Conservation (phyloP, 768 basidiomycete genomes). For the Tricholoma hemisulphureum region DNA sequence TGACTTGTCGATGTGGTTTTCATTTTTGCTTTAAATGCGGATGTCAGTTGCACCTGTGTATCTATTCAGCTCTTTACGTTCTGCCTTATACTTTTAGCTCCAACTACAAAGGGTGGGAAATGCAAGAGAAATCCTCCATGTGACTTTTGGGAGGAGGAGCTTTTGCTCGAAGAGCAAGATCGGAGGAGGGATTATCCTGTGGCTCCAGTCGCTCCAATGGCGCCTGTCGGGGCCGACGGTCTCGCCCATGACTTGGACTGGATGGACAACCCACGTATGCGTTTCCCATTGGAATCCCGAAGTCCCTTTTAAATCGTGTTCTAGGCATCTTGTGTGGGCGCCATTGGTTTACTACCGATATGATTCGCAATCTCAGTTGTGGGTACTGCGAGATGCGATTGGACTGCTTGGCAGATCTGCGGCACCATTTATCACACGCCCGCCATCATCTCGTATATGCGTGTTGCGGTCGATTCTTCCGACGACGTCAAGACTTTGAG, state of each 20-base stretch:
- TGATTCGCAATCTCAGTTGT: slow-evolving; percentile 22
- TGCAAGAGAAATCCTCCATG: slow-evolving; percentile 35
- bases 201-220: slow-evolving; percentile 1
- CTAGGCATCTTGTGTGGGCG: slow-evolving; percentile 15
- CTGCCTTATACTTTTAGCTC: slow-evolving; percentile 5
- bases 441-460: slow-evolving; percentile 23
- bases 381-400: slow-evolving; percentile 24
- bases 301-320: neutral
- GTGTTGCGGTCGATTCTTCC: slow-evolving; percentile 27
- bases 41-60: slow-evolving; percentile 20
- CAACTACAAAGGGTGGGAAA: slow-evolving; percentile 17
- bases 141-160: slow-evolving; percentile 38
- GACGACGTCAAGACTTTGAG: slow-evolving; percentile 19
- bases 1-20: slow-evolving; percentile 39
- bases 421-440: slow-evolving; percentile 22
- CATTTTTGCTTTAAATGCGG: slow-evolving; percentile 44
- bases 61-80: neutral
- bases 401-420: slow-evolving; percentile 23
- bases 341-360: slow-evolving; percentile 23
- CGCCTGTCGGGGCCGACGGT: neutral
- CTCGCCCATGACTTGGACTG: slow-evolving; percentile 16
- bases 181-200: slow-evolving; percentile 15
- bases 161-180: slow-evolving; percentile 32
- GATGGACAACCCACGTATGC: slow-evolving; percentile 24
- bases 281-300: neutral